Conservation (phyloP, 2,329 filamentous ascomycete species). For the Dothideomycetes sp. region DNA sequence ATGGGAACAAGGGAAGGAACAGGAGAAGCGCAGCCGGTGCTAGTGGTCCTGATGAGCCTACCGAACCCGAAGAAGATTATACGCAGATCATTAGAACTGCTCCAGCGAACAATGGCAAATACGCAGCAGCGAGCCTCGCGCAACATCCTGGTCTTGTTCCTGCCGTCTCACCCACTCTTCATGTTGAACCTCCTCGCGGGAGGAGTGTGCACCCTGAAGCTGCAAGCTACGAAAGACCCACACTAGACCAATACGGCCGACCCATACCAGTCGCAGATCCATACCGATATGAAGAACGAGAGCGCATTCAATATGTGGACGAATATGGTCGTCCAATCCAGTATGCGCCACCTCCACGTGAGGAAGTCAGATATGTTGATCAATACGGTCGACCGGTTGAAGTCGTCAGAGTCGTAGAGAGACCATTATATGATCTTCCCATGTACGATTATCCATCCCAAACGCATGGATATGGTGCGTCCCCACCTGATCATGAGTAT, state of each 20-base stretch:
- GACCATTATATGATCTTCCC: conserved; percentile 1
- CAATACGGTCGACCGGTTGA: conserved; percentile 20
- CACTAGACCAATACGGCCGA: neutral
- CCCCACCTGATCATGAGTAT: neutral
- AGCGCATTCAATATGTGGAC: neutral
- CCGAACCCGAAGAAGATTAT: conserved; percentile 5
- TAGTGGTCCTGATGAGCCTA: neutral
- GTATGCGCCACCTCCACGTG: neutral
- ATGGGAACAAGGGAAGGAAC: neutral
- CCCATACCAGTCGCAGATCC: neutral
- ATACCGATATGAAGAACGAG: neutral
- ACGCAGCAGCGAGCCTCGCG: neutral
- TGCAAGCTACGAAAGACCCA: neutral
- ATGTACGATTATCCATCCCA: conserved; percentile 5
- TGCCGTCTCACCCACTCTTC: neutral
- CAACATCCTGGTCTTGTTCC: neutral
- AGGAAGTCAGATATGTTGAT: conserved; percentile 20
- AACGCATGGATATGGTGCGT: neutral
- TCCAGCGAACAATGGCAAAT: neutral
- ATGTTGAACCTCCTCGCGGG: neutral
- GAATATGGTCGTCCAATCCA: neutral
- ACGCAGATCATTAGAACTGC: conserved; percentile 7
- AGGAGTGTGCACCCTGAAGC: neutral
- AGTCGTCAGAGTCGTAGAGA: conserved; percentile 11
- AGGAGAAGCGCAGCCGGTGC: neutral